Percentiles rank a stretch among this genome's conserved stretches.
phyloP scores from a whole-genome alignment of 352 stramenopile genomes.

The Pythium aphanidermatum region DNA sequence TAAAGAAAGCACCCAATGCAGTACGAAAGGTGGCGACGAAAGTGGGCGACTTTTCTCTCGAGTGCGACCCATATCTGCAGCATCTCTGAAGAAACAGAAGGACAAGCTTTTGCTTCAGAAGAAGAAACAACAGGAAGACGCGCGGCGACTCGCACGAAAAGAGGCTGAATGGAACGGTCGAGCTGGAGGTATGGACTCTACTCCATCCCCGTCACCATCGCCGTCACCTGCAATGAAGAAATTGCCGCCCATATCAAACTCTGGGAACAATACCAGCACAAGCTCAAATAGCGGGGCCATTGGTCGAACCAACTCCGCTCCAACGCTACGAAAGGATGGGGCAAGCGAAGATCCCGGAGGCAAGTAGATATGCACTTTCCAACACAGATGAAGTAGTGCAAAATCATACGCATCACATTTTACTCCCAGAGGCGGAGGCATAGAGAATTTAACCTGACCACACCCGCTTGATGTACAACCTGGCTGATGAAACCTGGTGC shows the following conservation, averaged over 20 bases:
- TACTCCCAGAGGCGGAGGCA: too few relatives aligned
- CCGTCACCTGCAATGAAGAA: conserved; percentile 39
- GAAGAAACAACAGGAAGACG: conserved; percentile 62
- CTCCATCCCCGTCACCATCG: conserved; percentile 17
- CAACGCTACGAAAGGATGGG: conserved; percentile 51
- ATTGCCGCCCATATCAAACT: conserved; percentile 46
- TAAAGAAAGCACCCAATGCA: conserved; percentile 18
- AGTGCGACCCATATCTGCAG: conserved; percentile 41
- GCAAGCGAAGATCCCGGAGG: conserved; percentile 15
- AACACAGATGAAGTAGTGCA: too few relatives aligned
- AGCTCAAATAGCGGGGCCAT: conserved; percentile 13
- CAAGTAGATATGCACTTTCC: background rate
- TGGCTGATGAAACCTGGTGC: too few relatives aligned
- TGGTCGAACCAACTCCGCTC: conserved; percentile 55
- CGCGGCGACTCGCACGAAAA: conserved; percentile 44
- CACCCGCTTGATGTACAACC: conserved; percentile 10
- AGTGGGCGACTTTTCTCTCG: conserved; percentile 60
- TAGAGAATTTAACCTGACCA: too few relatives aligned
- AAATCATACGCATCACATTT: too few relatives aligned
- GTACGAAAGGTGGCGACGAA: conserved; percentile 31
- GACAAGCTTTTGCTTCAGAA: conserved; percentile 53
- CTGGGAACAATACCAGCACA: conserved; percentile 1
- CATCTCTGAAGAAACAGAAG: conserved; percentile 71
- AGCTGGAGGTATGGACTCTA: conserved; percentile 57
- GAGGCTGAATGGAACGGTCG: conserved; percentile 77